Conservation (phyloP, 2,329 filamentous ascomycete genomes). For the Chrysoporthe puriensis region DNA sequence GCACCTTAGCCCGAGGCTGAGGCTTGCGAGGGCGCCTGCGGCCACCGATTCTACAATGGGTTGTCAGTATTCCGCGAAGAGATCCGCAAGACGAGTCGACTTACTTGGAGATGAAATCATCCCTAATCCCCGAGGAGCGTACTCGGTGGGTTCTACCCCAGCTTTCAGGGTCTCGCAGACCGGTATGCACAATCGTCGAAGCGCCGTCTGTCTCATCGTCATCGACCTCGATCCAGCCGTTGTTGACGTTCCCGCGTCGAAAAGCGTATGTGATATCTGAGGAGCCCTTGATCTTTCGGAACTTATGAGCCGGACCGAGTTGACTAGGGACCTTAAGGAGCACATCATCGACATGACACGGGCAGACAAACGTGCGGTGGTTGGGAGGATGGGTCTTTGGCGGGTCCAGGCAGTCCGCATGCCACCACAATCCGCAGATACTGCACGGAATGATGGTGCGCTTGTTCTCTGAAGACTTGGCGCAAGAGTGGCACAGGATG, state of each 20-base stretch:
- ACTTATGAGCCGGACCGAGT: slow-evolving; percentile 63
- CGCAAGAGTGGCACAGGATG: slow-evolving; percentile 79
- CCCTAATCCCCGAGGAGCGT: slow-evolving; percentile 16
- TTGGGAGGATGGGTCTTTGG: slow-evolving; percentile 79
- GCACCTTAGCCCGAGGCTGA: neutral
- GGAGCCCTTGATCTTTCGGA: slow-evolving; percentile 62
- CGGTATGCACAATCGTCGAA: slow-evolving; percentile 39
- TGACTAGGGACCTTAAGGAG: slow-evolving; percentile 60
- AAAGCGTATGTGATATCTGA: slow-evolving; percentile 56
- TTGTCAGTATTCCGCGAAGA: neutral
- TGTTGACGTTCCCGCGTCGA: slow-evolving; percentile 69
- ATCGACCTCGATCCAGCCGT: slow-evolving; percentile 73
- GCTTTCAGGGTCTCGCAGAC: slow-evolving; percentile 20
- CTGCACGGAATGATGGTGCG: slow-evolving; percentile 86
- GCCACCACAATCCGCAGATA: slow-evolving; percentile 81
- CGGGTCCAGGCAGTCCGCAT: slow-evolving; percentile 88
- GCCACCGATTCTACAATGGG: neutral
- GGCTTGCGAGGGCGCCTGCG: slow-evolving; percentile 10
- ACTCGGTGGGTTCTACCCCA: slow-evolving; percentile 21
- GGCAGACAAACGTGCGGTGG: slow-evolving; percentile 83
- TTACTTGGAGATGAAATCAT: slow-evolving; percentile 27
- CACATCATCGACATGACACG: slow-evolving; percentile 80
- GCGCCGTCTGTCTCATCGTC: slow-evolving; percentile 48
- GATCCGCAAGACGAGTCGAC: neutral
- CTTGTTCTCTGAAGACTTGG: slow-evolving; percentile 57